These are phyloP conservation scores for Pyrus communis DNA, from an alignment of 306 rosid species.

Conservation along the genomic window DNA sequence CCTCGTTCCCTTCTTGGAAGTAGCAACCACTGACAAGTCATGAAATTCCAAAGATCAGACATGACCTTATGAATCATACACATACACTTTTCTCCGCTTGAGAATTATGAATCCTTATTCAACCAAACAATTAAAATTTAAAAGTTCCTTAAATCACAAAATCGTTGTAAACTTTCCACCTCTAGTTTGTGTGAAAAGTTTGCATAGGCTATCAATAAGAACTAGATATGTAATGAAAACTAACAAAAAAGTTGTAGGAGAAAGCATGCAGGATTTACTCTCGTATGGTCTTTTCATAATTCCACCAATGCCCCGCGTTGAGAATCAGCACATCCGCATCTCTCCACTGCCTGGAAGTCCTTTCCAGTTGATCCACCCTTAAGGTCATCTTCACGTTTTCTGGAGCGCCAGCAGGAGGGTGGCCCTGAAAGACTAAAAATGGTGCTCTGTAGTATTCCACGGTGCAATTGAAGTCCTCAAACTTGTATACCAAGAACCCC, in stretches of 20 bases:
- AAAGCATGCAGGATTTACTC: conserved; percentile 29
- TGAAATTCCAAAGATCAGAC: conserved; percentile 18
- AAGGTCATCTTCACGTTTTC: conserved; percentile 42
- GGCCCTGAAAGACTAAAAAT: conserved; percentile 71
- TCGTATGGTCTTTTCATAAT: conserved; percentile 58
- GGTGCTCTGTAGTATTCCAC: conserved; percentile 86
- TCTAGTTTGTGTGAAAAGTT: neutral
- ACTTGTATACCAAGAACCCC: conserved; percentile 69
- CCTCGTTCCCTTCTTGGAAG: conserved; percentile 65
- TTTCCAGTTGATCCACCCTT: conserved; percentile 66
- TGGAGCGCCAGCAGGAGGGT: conserved; percentile 59
- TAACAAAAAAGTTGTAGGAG: neutral
- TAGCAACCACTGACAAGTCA: conserved; percentile 65
- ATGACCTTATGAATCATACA: neutral
- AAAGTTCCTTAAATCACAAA: neutral
- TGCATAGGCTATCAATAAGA: neutral
- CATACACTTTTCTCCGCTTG: neutral
- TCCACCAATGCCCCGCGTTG: conserved; percentile 97
- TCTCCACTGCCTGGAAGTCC: conserved; percentile 61
- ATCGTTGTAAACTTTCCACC: neutral
- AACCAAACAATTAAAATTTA: neutral
- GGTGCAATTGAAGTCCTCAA: conserved; percentile 74
- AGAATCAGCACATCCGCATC: conserved; percentile 73
- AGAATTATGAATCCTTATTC: neutral
- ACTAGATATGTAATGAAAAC: neutral